Conservation (phyloP, 192 early-diverging fungal genomes). For the Coemansia sp. region DNA sequence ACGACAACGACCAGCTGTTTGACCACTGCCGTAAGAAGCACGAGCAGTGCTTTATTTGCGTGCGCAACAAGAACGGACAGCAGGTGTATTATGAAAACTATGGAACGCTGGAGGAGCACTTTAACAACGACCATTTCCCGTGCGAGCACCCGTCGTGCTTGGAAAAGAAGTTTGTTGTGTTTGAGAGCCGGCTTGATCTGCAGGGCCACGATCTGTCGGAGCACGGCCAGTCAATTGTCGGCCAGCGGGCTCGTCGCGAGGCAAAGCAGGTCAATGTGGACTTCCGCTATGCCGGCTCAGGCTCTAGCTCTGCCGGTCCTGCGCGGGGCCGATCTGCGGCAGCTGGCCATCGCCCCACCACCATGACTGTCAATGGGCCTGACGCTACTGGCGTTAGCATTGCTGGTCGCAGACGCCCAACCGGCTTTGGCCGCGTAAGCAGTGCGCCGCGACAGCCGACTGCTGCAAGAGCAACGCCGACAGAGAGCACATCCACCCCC, state of each 20-base stretch:
- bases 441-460: background rate
- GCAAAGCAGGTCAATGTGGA: slow-evolving; percentile 43
- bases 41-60: slow-evolving; percentile 92
- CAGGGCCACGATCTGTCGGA: slow-evolving; percentile 78
- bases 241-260: slow-evolving; percentile 41
- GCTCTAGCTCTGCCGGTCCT: slow-evolving; percentile 7
- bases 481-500: background rate
- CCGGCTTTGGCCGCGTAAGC: slow-evolving; percentile 31
- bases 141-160: slow-evolving; percentile 80
- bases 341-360: slow-evolving; percentile 17
- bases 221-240: slow-evolving; percentile 28
- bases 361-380: slow-evolving; percentile 45
- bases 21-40: slow-evolving; percentile 91
- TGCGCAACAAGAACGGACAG: slow-evolving; percentile 63
- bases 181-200: slow-evolving; percentile 87
- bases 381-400: slow-evolving; percentile 43
- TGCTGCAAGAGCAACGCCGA: background rate
- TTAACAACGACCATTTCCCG: slow-evolving; percentile 74
- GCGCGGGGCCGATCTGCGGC: background rate
- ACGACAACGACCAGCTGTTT: slow-evolving; percentile 91
- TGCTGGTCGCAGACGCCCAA: slow-evolving; percentile 43
- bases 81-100: slow-evolving; percentile 91
- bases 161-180: slow-evolving; percentile 95
- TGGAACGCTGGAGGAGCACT: slow-evolving; percentile 77
- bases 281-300: slow-evolving; percentile 16